Percentiles rank a stretch among this genome's conserved stretches.
Evolutionary conservation across 2,329 filamentous ascomycete species (phyloP).

Genomic region (Calonectria hongkongensis): DNA sequence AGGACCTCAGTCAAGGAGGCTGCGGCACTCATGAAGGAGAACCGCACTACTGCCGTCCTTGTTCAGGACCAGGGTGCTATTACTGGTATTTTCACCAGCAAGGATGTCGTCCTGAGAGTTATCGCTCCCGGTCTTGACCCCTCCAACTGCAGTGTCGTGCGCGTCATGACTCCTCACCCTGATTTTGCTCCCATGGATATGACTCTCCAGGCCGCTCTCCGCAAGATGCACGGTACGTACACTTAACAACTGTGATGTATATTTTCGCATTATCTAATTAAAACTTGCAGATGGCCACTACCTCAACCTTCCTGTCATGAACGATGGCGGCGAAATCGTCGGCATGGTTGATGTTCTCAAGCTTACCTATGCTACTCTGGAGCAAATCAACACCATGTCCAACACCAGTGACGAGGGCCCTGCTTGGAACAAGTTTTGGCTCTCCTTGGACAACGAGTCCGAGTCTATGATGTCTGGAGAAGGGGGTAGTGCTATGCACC

Average conservation of each 20-base stretch:
- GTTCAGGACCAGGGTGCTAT: constrained; percentile 98
- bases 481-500: constrained; percentile 82
- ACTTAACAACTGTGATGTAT: background rate
- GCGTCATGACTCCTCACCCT: constrained; percentile 99
- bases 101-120: constrained; percentile 97
- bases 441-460: constrained; percentile 94
- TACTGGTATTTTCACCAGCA: constrained; percentile 99
- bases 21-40: constrained; percentile 97
- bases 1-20: constrained; percentile 97
- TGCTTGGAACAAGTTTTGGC: constrained; percentile 99
- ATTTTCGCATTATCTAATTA: constrained; percentile 39
- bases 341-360: constrained; percentile 99
- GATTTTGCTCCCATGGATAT: constrained; percentile 99
- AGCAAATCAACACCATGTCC: constrained; percentile 97
- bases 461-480: constrained; percentile 98
- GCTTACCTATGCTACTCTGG: constrained; percentile 96
- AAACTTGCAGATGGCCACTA: constrained; percentile 89
- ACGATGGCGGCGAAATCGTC: constrained; percentile 96
- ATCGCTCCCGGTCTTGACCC: constrained; percentile 98
- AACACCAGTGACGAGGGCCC: constrained; percentile 93
- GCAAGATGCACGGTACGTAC: constrained; percentile 96
- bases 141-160: constrained; percentile 95
- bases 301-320: constrained; percentile 98
- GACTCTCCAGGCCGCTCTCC: constrained; percentile 97
- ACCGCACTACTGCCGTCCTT: constrained; percentile 96